A percentile compares a stretch with the other conserved stretches of the same genome.
Evolutionary conservation across 805 yeast genomes (phyloP).

Genomic region (Starmerella potacharoeniae): DNA sequence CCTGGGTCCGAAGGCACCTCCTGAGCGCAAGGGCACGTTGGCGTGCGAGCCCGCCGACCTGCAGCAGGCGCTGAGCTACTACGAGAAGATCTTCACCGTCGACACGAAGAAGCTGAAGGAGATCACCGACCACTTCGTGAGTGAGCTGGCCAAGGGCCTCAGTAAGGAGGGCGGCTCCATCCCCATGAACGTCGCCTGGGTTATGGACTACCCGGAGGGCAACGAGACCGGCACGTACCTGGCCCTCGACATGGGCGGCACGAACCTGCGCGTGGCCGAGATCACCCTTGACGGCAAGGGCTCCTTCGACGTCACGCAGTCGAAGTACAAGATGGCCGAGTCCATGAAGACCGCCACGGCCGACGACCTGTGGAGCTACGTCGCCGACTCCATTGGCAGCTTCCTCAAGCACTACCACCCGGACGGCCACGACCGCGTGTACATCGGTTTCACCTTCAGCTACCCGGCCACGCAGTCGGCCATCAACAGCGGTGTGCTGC

Average conservation of each 20-base stretch:
- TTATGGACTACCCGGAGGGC: constrained; percentile 86
- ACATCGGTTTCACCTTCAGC: constrained; percentile 90
- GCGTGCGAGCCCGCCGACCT: constrained; percentile 57
- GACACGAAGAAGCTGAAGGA: constrained; percentile 46
- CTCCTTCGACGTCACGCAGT: constrained; percentile 74
- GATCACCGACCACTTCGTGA: constrained; percentile 64
- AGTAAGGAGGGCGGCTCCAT: constrained; percentile 57
- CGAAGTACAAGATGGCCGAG: constrained; percentile 71
- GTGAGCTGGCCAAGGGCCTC: constrained; percentile 73
- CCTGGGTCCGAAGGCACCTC: constrained; percentile 75
- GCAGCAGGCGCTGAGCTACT: constrained; percentile 43
- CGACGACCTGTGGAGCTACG: constrained; percentile 73
- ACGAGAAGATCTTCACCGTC: constrained; percentile 55
- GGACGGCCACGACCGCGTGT: constrained; percentile 41
- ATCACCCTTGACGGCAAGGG: constrained; percentile 75
- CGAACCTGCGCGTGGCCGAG: constrained; percentile 85
- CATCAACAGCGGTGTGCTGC: constrained; percentile 76
- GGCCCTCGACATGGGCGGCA: constrained; percentile 96
- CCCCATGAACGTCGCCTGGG: constrained; percentile 98
- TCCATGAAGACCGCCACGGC: constrained; percentile 63
- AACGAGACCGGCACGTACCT: constrained; percentile 77
- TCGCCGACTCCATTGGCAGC: constrained; percentile 65
- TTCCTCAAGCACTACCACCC: constrained; percentile 69
- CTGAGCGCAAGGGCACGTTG: constrained; percentile 55
- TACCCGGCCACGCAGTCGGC: constrained; percentile 68